These are phyloP conservation scores for Hyaloscypha hepaticicola DNA, from an alignment of 495 filamentous ascomycete species.

Conservation along the genomic window DNA sequence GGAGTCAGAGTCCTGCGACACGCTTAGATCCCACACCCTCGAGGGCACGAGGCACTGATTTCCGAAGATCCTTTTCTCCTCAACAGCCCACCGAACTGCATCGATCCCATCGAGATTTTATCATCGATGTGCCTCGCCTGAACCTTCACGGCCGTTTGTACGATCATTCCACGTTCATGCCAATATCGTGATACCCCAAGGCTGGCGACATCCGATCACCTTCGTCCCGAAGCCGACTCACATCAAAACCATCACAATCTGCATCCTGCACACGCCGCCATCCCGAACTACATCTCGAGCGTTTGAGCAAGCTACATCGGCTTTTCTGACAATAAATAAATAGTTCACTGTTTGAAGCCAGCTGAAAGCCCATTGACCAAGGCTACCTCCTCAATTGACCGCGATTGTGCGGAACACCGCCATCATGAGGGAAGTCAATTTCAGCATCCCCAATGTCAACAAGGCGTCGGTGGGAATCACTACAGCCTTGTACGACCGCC, in stretches of 20 bases:
- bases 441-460: slow-evolving; percentile 99
- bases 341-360: slow-evolving; percentile 1
- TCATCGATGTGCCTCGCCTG: slow-evolving; percentile 2
- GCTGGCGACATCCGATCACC: slow-evolving; percentile 22
- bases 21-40: slow-evolving; percentile 1
- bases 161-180: slow-evolving; percentile 16
- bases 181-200: slow-evolving; percentile 5
- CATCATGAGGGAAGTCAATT: slow-evolving; percentile 98
- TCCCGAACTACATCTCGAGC: background rate
- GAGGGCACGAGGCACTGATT: background rate
- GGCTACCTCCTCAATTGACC: slow-evolving; percentile 14
- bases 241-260: slow-evolving; percentile 22
- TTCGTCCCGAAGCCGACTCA: slow-evolving; percentile 11
- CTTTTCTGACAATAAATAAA: background rate
- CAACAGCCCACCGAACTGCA: slow-evolving; percentile 3
- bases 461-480: slow-evolving; percentile 99
- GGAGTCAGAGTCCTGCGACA: slow-evolving; percentile 12
- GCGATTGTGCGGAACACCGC: slow-evolving; percentile 21
- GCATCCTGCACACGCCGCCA: background rate
- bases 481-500: slow-evolving; percentile 94
- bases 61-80: background rate
- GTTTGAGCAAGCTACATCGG: slow-evolving; percentile 13
- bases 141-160: slow-evolving; percentile 17
- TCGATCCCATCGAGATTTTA: slow-evolving; percentile 12
- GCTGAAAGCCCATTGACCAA: slow-evolving; percentile 18